Conservation (phyloP, 495 filamentous ascomycete genomes). For the Rhypophila decipiens region DNA sequence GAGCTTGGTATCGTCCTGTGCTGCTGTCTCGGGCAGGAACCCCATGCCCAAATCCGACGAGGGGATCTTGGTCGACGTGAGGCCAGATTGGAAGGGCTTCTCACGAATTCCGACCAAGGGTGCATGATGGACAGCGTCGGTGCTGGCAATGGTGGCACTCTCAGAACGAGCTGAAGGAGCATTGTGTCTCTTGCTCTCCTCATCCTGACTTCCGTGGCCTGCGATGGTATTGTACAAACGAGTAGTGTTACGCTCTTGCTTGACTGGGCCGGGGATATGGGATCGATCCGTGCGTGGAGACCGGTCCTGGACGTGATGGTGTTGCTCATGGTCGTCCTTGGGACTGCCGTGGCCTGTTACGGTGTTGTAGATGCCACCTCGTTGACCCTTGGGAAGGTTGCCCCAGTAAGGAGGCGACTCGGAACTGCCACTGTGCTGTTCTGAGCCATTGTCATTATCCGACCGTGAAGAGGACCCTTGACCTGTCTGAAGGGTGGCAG, state of each 20-base stretch:
- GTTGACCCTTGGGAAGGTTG: constrained; percentile 24
- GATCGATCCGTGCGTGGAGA: constrained; percentile 12
- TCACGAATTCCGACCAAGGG: constrained; percentile 12
- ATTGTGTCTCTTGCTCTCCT: constrained; percentile 14
- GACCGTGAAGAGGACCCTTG: not conserved
- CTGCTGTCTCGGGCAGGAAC: constrained; percentile 7
- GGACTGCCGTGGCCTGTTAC: constrained; percentile 38
- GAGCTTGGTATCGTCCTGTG: constrained; percentile 4
- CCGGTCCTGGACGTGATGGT: constrained; percentile 17
- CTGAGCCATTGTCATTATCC: not conserved
- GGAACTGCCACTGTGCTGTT: not conserved
- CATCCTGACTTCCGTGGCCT: constrained; percentile 20
- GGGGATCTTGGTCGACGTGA: not conserved
- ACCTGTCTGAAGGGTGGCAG: not conserved
- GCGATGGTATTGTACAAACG: constrained; percentile 23
- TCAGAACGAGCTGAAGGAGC: constrained; percentile 1
- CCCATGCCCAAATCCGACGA: not conserved
- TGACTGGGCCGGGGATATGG: constrained; percentile 12
- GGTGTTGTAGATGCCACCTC: constrained; percentile 32
- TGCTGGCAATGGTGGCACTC: not conserved
- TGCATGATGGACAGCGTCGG: constrained; percentile 6
- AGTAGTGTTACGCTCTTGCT: constrained; percentile 12
- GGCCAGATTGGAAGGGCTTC: not conserved
- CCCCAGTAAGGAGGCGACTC: constrained; percentile 33
- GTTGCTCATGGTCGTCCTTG: constrained; percentile 25